phyloP scores from a whole-genome alignment of 768 basidiomycete genomes.

The Daedaleopsis sinensis region DNA sequence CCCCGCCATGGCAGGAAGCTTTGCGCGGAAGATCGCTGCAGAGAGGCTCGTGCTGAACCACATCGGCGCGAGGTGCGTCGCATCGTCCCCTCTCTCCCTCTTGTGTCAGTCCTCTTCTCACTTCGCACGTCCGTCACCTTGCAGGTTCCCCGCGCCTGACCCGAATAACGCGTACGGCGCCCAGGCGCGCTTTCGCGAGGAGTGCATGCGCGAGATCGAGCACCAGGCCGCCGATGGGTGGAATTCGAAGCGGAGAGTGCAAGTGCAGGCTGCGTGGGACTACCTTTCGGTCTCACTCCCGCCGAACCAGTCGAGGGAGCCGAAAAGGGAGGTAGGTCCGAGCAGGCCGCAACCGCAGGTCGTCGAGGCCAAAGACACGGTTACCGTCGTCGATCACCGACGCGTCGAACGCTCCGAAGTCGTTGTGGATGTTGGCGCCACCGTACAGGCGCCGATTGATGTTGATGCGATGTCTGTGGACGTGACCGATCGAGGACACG shows the following conservation, averaged over 20 bases:
- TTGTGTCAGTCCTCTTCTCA: background rate
- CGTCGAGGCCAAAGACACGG: no score
- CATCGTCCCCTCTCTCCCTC: background rate
- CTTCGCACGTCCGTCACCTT: background rate
- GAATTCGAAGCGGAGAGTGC: slow-evolving; percentile 30
- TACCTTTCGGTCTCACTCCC: slow-evolving; percentile 34
- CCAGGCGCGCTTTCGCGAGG: slow-evolving; percentile 22
- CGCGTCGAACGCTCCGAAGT: no score
- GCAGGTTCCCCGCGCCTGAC: slow-evolving; percentile 30
- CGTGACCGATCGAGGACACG: no score
- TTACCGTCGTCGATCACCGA: no score
- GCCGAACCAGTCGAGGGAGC: slow-evolving; percentile 10
- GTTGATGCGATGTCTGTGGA: no score
- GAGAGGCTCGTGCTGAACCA: slow-evolving; percentile 74
- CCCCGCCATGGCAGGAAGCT: slow-evolving; percentile 75
- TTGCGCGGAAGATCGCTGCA: slow-evolving; percentile 65
- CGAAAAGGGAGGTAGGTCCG: no score
- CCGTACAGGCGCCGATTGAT: no score
- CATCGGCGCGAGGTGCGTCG: slow-evolving; percentile 64
- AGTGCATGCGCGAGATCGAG: slow-evolving; percentile 34
- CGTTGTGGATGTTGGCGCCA: no score
- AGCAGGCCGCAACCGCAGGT: no score
- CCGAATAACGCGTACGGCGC: background rate
- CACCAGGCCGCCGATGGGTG: slow-evolving; percentile 33
- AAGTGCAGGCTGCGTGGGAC: slow-evolving; percentile 57